Evolutionary conservation across 257 asterid genomes (phyloP).

Genomic region (Ballota nigra): DNA sequence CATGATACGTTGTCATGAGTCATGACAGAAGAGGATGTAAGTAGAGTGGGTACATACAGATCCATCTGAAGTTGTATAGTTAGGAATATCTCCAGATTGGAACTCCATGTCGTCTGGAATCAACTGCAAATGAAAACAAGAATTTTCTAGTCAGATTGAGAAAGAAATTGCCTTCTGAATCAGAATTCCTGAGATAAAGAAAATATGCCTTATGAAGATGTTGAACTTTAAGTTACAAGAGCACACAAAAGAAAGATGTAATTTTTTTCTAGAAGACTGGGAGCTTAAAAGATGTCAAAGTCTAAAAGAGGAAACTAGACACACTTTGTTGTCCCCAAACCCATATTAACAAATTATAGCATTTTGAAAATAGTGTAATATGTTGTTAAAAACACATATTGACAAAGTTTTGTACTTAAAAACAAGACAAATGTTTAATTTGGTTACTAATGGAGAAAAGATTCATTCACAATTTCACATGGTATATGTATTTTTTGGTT

Average conservation of each 20-base stretch:
- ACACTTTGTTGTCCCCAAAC: neutral
- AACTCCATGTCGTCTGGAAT: constrained; percentile 98
- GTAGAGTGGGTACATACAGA: constrained; percentile 32
- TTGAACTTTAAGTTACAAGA: neutral
- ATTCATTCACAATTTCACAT: neutral
- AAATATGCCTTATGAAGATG: too few species aligned
- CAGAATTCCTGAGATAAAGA: neutral
- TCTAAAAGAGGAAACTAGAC: neutral
- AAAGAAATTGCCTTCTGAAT: neutral
- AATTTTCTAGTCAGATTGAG: neutral
- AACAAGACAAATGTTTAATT: neutral
- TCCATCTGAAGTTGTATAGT: constrained; percentile 92
- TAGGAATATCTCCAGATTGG: constrained; percentile 89
- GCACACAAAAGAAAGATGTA: neutral
- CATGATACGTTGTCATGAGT: neutral
- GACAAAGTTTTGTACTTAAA: neutral
- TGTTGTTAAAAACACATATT: neutral
- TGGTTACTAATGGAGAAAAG: neutral
- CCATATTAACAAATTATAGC: neutral
- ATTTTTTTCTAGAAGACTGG: neutral
- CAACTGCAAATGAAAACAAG: constrained; percentile 41
- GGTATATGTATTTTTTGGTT: neutral
- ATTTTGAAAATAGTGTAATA: neutral
- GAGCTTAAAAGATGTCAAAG: neutral
- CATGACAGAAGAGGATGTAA: neutral